Evolutionary conservation across 2,329 filamentous ascomycete genomes (phyloP).

Genomic region (Fusarium goolgardi): DNA sequence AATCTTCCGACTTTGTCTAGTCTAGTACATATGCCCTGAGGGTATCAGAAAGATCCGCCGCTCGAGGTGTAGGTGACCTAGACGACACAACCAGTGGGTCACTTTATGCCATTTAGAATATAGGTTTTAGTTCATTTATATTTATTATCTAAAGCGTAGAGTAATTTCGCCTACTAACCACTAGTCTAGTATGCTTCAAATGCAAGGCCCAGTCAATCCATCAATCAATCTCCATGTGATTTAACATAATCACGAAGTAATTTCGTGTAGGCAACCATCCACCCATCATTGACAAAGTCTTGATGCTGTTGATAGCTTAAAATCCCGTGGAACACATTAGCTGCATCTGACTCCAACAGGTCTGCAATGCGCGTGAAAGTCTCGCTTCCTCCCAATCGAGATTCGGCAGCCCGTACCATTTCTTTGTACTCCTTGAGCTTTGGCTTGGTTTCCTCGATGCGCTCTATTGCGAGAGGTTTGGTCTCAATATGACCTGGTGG

Average conservation of each 20-base stretch:
- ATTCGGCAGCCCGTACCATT: not conserved
- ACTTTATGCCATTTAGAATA: too few relatives aligned
- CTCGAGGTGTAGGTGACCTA: too few relatives aligned
- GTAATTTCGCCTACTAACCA: too few relatives aligned
- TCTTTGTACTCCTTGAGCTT: not conserved
- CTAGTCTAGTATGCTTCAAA: too few relatives aligned
- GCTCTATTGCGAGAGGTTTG: not conserved
- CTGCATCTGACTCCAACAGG: not conserved
- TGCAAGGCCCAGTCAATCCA: too few relatives aligned
- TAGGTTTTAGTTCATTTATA: too few relatives aligned
- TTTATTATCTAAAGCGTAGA: too few relatives aligned
- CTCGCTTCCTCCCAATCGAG: not conserved
- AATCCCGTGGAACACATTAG: not conserved
- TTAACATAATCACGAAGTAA: not conserved
- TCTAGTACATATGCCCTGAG: too few relatives aligned
- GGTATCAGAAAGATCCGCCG: too few relatives aligned
- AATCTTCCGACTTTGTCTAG: too few relatives aligned
- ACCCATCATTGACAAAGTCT: not conserved
- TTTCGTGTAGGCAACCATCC: not conserved
- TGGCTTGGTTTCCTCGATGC: not conserved
- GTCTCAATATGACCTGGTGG: not conserved
- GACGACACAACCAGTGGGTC: too few relatives aligned
- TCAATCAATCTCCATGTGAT: too few relatives aligned
- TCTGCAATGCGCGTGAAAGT: not conserved
- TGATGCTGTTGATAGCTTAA: rapidly evolving